Evolutionary conservation across 1,284 basidiomycete species (phyloP), one percentile per base, ranked within the genome.

Genomic region (Anthracocystis setariae): DNA sequence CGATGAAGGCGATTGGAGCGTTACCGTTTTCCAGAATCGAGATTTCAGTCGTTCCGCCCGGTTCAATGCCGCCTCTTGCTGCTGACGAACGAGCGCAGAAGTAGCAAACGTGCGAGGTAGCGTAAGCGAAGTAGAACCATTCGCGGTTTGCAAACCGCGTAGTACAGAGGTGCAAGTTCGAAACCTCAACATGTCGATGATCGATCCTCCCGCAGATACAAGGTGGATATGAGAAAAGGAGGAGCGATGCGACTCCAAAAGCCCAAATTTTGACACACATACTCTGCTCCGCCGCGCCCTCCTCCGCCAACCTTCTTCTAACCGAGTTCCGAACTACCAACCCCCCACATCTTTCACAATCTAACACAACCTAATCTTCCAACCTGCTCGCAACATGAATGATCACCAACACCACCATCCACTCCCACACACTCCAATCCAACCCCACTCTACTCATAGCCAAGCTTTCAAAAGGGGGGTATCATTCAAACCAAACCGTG

Each of bases 11-110:
- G 51, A 57, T 55, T 42, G 33, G 8, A 60, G 56, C 10, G 47
- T 60, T n/a, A 78, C 76, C 0, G 61, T 62, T 51, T 78, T 78
- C 76, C 76, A 78, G 43, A 78, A 78, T 1, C 76, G 71, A 17
- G 60, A 25, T 43, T 74, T 69, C 46, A 63, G 69, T 46, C 66
- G 51, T 45, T 73, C 70, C 21, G 67, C 69, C 2, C 60, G 47
- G 40, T 60, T 63, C 12, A 71, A 50, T 12, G 61, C 38, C 0
- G 57, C 55, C 52, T 71, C 68, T 32, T 71, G 58, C 7, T 8
- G 15, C 32, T 20, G 13, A 39, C 21, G 15, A 3, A 10, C 1
- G 0, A 40, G 4, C 10, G 21, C 8, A 12, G 42, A 8, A 7
- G 51, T 66, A 27, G 46, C 46, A 5, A 65, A 17, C 21, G 8